Evolutionary conservation across 2,329 filamentous ascomycete species (phyloP).

Genomic region (Xylariaceae sp.): DNA sequence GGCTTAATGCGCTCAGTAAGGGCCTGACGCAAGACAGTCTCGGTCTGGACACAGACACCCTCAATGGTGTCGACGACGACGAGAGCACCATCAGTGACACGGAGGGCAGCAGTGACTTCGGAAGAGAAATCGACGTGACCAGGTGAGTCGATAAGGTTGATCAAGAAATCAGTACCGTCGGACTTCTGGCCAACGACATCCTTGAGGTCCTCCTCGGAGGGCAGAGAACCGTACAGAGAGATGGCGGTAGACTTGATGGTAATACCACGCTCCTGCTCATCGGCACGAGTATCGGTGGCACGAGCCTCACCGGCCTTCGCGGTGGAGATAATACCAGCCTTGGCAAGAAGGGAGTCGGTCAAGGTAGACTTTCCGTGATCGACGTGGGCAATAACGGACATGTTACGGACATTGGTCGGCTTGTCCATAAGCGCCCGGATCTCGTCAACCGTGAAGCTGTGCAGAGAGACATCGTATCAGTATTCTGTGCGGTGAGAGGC

Average conservation of each 20-base stretch:
- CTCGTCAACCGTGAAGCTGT: constrained; percentile 97
- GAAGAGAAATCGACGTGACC: constrained; percentile 99
- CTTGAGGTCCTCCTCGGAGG: constrained; percentile 81
- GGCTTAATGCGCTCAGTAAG: constrained; percentile 99
- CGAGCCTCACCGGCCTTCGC: constrained; percentile 94
- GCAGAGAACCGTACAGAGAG: constrained; percentile 86
- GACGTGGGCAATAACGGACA: constrained; percentile 99
- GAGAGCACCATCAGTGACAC: constrained; percentile 99
- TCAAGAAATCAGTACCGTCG: constrained; percentile 93
- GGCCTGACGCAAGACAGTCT: constrained; percentile 98
- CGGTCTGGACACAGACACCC: constrained; percentile 99
- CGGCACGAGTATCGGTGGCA: constrained; percentile 93
- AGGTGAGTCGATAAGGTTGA: constrained; percentile 99
- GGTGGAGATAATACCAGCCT: constrained; percentile 97
- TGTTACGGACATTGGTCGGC: constrained; percentile 78
- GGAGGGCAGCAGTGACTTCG: constrained; percentile 97
- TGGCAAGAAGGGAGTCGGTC: constrained; percentile 98
- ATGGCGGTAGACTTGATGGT: constrained; percentile 99
- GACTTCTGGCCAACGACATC: constrained; percentile 86
- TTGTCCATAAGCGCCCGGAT: constrained; percentile 69
- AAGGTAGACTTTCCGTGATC: constrained; percentile 99
- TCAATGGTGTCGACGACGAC: constrained; percentile 99
- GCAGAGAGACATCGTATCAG: constrained; percentile 43
- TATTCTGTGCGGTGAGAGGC: constrained; percentile 25
- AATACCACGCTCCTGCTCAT: constrained; percentile 99